These are phyloP conservation scores for Trichophyton equinum DNA, from an alignment of 2,329 filamentous ascomycete species.

Conservation along the genomic window DNA sequence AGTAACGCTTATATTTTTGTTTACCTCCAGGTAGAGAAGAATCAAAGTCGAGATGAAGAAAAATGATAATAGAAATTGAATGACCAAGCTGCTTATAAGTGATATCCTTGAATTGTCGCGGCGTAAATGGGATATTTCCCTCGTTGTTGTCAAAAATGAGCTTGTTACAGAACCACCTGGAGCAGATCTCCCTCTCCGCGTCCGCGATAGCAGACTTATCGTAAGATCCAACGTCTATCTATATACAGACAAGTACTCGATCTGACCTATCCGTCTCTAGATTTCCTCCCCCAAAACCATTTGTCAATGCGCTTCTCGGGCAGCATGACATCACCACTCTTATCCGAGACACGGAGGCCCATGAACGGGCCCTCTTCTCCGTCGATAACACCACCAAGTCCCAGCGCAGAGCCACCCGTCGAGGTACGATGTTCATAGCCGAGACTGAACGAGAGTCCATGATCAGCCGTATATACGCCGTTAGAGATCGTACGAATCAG, in stretches of 20 bases:
- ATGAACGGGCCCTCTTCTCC: slow-evolving; percentile 91
- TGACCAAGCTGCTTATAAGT: background rate
- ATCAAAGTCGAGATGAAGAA: too few relatives aligned
- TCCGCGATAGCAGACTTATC: slow-evolving; percentile 62
- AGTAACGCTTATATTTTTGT: too few relatives aligned
- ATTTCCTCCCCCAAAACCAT: slow-evolving; percentile 84
- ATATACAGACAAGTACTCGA: background rate
- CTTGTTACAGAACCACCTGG: slow-evolving; percentile 56
- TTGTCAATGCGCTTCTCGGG: slow-evolving; percentile 82
- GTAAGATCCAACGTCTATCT: slow-evolving; percentile 36
- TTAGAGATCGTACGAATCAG: slow-evolving; percentile 48
- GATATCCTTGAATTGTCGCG: background rate
- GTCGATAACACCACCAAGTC: slow-evolving; percentile 56
- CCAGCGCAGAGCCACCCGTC: slow-evolving; percentile 35
- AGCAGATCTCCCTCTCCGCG: slow-evolving; percentile 65
- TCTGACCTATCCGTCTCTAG: background rate
- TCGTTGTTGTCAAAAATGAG: slow-evolving; percentile 41
- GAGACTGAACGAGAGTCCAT: slow-evolving; percentile 29
- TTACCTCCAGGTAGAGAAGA: too few relatives aligned
- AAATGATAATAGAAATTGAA: too few relatives aligned
- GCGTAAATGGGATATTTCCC: background rate
- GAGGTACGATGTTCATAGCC: slow-evolving; percentile 38
- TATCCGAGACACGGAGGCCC: slow-evolving; percentile 87
- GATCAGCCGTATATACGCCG: slow-evolving; percentile 35
- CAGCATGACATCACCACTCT: slow-evolving; percentile 85